These are phyloP conservation scores for Penicillium palitans DNA, from an alignment of 2,329 filamentous ascomycete species.

Conservation along the genomic window DNA sequence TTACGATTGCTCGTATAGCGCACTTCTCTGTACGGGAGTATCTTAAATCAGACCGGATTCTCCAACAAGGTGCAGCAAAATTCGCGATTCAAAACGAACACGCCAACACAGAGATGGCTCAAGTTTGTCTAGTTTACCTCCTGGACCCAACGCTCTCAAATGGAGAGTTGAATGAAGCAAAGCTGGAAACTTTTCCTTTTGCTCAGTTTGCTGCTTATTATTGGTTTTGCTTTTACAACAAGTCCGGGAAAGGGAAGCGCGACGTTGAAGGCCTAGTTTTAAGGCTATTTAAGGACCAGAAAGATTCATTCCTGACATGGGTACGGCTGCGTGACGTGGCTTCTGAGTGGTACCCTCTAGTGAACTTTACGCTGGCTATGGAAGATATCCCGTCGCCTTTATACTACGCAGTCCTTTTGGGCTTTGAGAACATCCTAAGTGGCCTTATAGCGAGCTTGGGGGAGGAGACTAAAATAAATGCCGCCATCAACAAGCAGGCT, in stretches of 20 bases:
- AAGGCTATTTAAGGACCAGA: conserved; percentile 9
- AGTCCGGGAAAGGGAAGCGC: not conserved
- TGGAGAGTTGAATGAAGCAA: not conserved
- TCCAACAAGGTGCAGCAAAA: not conserved
- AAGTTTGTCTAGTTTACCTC: conserved; percentile 10
- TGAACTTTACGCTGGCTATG: not conserved
- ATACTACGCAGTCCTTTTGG: conserved; percentile 12
- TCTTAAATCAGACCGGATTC: conserved; percentile 28
- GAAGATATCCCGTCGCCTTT: not conserved
- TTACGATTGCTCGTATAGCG: conserved; percentile 24
- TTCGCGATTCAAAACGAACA: not conserved
- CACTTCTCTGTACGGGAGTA: conserved; percentile 39
- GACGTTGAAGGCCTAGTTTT: not conserved
- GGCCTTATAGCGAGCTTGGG: not conserved
- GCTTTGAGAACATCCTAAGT: not conserved
- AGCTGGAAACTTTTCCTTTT: conserved; percentile 7
- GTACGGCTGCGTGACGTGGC: conserved; percentile 1
- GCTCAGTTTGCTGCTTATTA: not conserved
- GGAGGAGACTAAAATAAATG: not conserved
- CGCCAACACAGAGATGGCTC: conserved; percentile 5
- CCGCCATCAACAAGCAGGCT: not conserved
- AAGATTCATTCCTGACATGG: conserved; percentile 3
- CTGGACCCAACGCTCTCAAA: conserved; percentile 2
- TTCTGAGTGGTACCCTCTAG: accelerated
- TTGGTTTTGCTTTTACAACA: conserved; percentile 2